Evolutionary conservation across 2,329 filamentous ascomycete species (phyloP), one percentile per base, ranked within the genome.

Genomic region (Huntiella omanensis): DNA sequence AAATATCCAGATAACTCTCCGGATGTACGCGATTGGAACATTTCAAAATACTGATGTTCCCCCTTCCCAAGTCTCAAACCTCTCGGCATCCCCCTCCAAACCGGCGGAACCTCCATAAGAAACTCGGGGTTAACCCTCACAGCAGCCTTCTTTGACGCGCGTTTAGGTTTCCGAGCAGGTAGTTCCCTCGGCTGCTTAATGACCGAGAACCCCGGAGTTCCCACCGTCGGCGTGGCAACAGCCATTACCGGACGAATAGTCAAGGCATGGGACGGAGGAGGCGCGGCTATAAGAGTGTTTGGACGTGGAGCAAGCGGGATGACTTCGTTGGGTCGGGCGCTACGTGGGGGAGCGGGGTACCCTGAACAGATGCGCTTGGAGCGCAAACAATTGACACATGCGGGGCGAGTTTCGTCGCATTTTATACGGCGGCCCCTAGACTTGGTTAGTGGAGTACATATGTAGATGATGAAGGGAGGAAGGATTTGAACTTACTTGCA

Each of bases 1-100:
- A 81, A 81, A 55, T 76, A 80, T 10, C 77, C 76, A 0, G 76
- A 78, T 5, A 81, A 61, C 54, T 78, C 74, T 40, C 62, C 69
- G 1, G 75, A 72, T 0, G 77, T 79, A 38, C 73, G 71, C 19
- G 68, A 63, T 37, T 70, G 68, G 53, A 80, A 80, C 10, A 78
- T 60, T 48, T 75, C 67, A 54, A 79, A 79, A 53, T 79, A 79
- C 42, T 69, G 66, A 13, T 63, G 65, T 50, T 80, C 75, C 41
- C 64, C 44, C 4, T 33, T 37, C 15, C 39, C 33, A 32, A 49
- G 34, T 22, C 33, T 22, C 19, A 49, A 49, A 16, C 43, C 40
- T n/a, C 16, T 40, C 10, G 42, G 28, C 38, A 40, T 38, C 5
- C 34, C 28, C 5, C 47, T n/a, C n/a, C 46, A 40, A 45, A 46